These are phyloP conservation scores for Microdochium trichocladiopsis DNA, from an alignment of 2,329 filamentous ascomycete species.

Conservation along the genomic window DNA sequence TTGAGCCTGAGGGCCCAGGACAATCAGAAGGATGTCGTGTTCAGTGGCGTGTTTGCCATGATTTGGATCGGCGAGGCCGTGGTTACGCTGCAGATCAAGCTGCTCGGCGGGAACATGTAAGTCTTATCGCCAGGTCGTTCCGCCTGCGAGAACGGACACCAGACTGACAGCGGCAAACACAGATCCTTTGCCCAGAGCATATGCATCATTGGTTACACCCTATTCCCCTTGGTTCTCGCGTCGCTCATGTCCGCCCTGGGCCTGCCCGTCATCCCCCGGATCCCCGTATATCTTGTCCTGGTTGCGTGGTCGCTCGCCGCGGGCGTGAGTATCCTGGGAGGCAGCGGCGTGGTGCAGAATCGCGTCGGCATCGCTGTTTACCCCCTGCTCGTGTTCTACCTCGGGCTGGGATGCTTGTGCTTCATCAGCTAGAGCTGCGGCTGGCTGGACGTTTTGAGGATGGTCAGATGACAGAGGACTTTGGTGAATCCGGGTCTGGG, in stretches of 20 bases:
- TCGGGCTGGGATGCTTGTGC: constrained; percentile 87
- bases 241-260: constrained; percentile 78
- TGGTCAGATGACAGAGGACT: background rate
- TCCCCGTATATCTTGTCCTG: constrained; percentile 85
- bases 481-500: too few species aligned
- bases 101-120: constrained; percentile 94
- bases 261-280: constrained; percentile 71
- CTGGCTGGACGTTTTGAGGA: background rate
- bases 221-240: constrained; percentile 94
- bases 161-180: constrained; percentile 3
- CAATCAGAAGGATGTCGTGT: constrained; percentile 81
- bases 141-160: too few species aligned
- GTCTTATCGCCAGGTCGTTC: constrained; percentile 26
- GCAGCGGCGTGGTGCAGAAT: constrained; percentile 93
- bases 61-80: constrained; percentile 96
- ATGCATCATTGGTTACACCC: constrained; percentile 96
- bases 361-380: constrained; percentile 90
- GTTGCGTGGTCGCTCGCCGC: constrained; percentile 91
- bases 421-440: constrained; percentile 73
- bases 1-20: constrained; percentile 67
- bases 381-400: constrained; percentile 90
- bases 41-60: constrained; percentile 93
- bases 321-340: constrained; percentile 90
- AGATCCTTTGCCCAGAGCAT: constrained; percentile 97
- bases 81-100: constrained; percentile 95